Base-by-base conservation (phyloP, 768 basidiomycete genomes). In the Mycena alexandri region DNA sequence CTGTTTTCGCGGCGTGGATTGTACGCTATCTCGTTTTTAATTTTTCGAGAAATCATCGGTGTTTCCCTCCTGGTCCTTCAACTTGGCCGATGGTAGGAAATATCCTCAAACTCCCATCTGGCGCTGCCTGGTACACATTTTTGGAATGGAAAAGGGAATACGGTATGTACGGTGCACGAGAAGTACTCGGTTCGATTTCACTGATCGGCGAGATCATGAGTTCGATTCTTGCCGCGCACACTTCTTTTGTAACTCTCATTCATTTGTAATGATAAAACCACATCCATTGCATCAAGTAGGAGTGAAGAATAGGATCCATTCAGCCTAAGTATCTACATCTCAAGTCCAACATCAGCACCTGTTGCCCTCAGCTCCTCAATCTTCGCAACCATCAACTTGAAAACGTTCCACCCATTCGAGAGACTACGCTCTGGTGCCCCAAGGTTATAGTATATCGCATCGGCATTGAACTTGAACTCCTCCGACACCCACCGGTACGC, bases 101-200 rank as follows among this genome's bases (percentile, higher is more conserved):
- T 21, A 59, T 47, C 22, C 33, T 59, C 29, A 10, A 59, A 5
- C 33, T 59, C 4, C 46, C 57, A 1, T 3, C 19, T 5, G 33
- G 10, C 5, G 44, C 25, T 21, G 17, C 57, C 21, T 59, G 57
- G 57, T 19, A 21, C 44, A 47, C 16, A 8, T 17, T 47, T 6
- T 5, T n/a, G 24, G 11, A 47, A 13, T 59, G 38, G 34, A 36
- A 59, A 19, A 48, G 34, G n/a, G 33, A 59, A 48, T 59, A 59
- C 22, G 57, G 57, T 59, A 8, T 24, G n/a, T 55, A 56, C 54
- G 54, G 42, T 42, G 24, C 14, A 38, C 41, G 54, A 25, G 54
- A 56, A 56, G 54, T 56, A 13, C 54, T 38, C 54, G 41, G 38
- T 56, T 56, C 54, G 53, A 56, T 56, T 56, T 56, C 22, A 17